Evolutionary conservation across 2,329 filamentous ascomycete species (phyloP), one percentile per base, ranked within the genome.

Genomic region (Neofusicoccum kwambonambiense): DNA sequence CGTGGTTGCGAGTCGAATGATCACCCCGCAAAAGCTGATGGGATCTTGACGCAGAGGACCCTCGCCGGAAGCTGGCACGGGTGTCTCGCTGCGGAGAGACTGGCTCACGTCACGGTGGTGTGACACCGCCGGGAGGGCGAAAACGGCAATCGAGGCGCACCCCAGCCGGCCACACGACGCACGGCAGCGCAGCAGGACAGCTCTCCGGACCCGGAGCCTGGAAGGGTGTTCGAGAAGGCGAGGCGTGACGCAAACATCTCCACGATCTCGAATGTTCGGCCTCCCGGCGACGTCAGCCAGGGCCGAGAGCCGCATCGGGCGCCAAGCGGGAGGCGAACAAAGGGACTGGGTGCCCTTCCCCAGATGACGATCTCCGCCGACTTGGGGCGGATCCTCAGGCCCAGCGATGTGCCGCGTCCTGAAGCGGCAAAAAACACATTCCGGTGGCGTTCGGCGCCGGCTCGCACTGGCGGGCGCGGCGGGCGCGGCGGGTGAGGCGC

Each of bases 91-190:
- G 61, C 13, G 35, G 49, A 45, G 35, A 19, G 50, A 47, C 22
- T 15, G 27, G 61, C 47, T 64, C 62, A 64, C 62, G 62, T 64
- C 62, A 64, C 62, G 51, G 51, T 64, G 62, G 62, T 64, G 62
- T 64, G 62, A 64, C 50, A 49, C 13, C 4, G 11, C n/a, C 22
- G 31, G 37, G 17, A 44, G 37, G 49, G 47, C 49, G 39, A 63
- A 52, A 62, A 50, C 45, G 57, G 52, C 52, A 42, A 37, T 37
- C 57, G 17, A 62, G 45, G 13, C 37, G 41, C 39, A 17, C 22
- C 41, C 42, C 17, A 17, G 15, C 22, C 45, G n/a, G 35, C 4
- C 8, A 27, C 27, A 50, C 27, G 58, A 52, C 39, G 49, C 61
- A 52, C 17, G 7, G n/a, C 27, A 27, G 37, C 31, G 17, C 12